Evolutionary conservation across 2,329 filamentous ascomycete genomes (phyloP).

Genomic region (Aphanoascus verrucosus): DNA sequence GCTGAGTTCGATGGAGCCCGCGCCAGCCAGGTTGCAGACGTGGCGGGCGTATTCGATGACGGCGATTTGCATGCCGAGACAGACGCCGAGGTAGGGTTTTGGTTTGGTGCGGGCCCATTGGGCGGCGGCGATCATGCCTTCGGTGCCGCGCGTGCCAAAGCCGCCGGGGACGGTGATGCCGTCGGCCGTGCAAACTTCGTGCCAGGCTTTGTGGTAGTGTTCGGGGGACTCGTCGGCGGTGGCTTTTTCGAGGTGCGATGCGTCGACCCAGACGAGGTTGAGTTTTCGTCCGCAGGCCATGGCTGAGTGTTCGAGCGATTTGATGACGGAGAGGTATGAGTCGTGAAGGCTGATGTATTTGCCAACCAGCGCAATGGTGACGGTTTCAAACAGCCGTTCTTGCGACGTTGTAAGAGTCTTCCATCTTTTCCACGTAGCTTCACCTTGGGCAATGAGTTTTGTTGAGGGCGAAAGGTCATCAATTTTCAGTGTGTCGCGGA

Average conservation of each 20-base stretch:
- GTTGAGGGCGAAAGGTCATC: slow-evolving; percentile 46
- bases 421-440: slow-evolving; percentile 69
- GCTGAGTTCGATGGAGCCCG: slow-evolving; percentile 48
- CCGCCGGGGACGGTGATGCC: slow-evolving; percentile 49
- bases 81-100: slow-evolving; percentile 77
- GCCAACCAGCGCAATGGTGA: slow-evolving; percentile 78
- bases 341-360: slow-evolving; percentile 83
- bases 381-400: slow-evolving; percentile 54
- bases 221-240: slow-evolving; percentile 53
- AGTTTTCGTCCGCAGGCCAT: slow-evolving; percentile 77
- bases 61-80: slow-evolving; percentile 84
- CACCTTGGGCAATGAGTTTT: slow-evolving; percentile 51
- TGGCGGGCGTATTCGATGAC: slow-evolving; percentile 81
- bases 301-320: slow-evolving; percentile 79
- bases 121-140: slow-evolving; percentile 83
- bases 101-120: slow-evolving; percentile 76
- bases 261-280: slow-evolving; percentile 73
- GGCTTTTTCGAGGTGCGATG: slow-evolving; percentile 66
- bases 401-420: slow-evolving; percentile 57
- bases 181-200: slow-evolving; percentile 58
- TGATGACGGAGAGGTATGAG: slow-evolving; percentile 72
- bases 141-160: slow-evolving; percentile 69
- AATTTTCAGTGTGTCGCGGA: slow-evolving; percentile 56
- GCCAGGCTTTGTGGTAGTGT: slow-evolving; percentile 78
- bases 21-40: slow-evolving; percentile 53